These are phyloP conservation scores for Gossypium bickii DNA, from an alignment of 345 rosid genomes.

Conservation along the genomic window DNA sequence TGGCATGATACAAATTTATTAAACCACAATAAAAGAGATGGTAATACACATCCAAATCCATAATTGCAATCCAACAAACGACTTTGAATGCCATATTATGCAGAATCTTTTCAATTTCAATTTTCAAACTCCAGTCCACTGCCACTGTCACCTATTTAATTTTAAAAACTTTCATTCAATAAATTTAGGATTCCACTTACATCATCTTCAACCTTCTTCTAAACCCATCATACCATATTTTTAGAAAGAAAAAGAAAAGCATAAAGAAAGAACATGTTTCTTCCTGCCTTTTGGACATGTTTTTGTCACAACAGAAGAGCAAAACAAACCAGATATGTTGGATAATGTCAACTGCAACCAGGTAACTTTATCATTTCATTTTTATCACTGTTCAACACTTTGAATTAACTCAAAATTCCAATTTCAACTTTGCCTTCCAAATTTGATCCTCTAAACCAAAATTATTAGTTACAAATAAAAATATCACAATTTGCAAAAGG, in stretches of 20 bases:
- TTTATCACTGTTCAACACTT: neutral
- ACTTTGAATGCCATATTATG: neutral
- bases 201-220: no score
- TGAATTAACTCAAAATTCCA: constrained; percentile 11
- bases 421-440: neutral
- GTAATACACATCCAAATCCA: no score
- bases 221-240: no score
- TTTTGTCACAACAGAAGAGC: neutral
- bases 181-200: no score
- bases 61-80: neutral
- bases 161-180: no score
- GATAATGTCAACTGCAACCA: neutral
- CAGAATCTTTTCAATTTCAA: neutral
- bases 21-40: no score
- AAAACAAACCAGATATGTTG: neutral
- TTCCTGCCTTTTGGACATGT: neutral
- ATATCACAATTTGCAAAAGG: no score
- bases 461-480: neutral
- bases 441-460: constrained; percentile 8
- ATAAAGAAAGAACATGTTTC: neutral
- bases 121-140: neutral
- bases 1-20: no score
- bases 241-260: no score
- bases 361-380: neutral
- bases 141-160: no score